Conservation (phyloP, 352 stramenopile species). For the Globisporangium solare region DNA sequence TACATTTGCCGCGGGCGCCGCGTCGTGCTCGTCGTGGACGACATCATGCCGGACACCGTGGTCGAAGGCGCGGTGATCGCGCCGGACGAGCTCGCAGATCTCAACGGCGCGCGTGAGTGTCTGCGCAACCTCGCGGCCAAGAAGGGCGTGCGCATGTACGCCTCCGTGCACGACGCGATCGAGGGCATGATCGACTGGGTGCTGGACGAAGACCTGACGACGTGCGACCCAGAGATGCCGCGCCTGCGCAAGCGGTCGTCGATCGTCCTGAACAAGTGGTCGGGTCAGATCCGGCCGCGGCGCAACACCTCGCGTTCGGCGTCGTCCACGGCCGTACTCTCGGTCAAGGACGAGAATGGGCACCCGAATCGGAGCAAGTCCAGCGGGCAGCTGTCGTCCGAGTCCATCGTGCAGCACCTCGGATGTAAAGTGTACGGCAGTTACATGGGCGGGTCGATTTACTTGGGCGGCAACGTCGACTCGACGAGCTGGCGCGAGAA, state of each 20-base stretch:
- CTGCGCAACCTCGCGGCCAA: slow-evolving; percentile 58
- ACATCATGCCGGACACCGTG: slow-evolving; percentile 43
- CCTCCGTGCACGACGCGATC: slow-evolving; percentile 40
- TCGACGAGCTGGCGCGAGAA: slow-evolving; percentile 72
- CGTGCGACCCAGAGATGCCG: slow-evolving; percentile 34
- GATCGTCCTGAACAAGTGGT: slow-evolving; percentile 71
- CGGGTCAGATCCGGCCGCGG: slow-evolving; percentile 39
- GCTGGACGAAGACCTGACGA: slow-evolving; percentile 38
- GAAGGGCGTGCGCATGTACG: slow-evolving; percentile 44
- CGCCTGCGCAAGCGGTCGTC: slow-evolving; percentile 73
- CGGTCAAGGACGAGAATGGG: slow-evolving; percentile 22
- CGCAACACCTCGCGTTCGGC: slow-evolving; percentile 56
- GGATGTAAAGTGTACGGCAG: slow-evolving; percentile 41
- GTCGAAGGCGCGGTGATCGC: slow-evolving; percentile 51
- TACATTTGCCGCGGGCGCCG: slow-evolving; percentile 75
- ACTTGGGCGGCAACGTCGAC: slow-evolving; percentile 70
- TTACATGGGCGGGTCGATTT: slow-evolving; percentile 52
- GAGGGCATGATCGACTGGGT: slow-evolving; percentile 48
- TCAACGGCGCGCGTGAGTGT: slow-evolving; percentile 80
- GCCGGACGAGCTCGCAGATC: slow-evolving; percentile 66
- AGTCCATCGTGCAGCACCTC: slow-evolving; percentile 36
- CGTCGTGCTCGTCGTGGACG: slow-evolving; percentile 79
- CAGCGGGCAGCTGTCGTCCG: slow-evolving; percentile 8
- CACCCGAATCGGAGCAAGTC: slow-evolving; percentile 13
- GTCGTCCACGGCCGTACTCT: slow-evolving; percentile 54